Conservation (phyloP, 805 yeast genomes). For the Candida ovalis region DNA sequence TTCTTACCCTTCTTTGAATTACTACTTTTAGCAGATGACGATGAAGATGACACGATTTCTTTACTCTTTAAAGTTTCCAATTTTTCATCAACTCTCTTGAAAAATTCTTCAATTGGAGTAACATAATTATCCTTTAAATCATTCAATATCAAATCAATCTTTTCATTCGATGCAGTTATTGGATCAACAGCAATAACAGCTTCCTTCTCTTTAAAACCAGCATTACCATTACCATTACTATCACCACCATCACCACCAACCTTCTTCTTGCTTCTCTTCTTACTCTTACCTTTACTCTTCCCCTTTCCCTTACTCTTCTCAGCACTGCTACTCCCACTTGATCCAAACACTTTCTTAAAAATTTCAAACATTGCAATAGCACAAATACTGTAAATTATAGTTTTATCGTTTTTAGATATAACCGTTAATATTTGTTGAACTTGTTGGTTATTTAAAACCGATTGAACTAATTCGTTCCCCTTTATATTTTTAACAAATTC, state of each 20-base stretch:
- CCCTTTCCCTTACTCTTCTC: constrained; percentile 1
- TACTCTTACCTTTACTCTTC: constrained; percentile 10
- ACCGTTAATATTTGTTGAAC: constrained; percentile 8
- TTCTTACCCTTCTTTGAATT: background rate
- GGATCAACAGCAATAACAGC: constrained; percentile 15
- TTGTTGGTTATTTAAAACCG: constrained; percentile 4
- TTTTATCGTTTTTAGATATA: constrained; percentile 14
- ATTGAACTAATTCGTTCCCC: constrained; percentile 3
- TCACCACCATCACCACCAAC: background rate
- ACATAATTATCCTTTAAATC: constrained; percentile 18
- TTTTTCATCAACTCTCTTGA: constrained; percentile 15
- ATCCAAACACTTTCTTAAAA: constrained; percentile 3
- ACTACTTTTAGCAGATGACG: background rate
- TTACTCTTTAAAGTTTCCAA: background rate
- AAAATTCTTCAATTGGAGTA: constrained; percentile 8
- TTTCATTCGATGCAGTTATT: constrained; percentile 12
- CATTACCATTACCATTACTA: too few species aligned
- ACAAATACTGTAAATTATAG: constrained; percentile 12
- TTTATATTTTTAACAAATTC: background rate
- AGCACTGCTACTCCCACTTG: background rate
- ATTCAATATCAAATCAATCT: constrained; percentile 12
- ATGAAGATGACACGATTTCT: background rate
- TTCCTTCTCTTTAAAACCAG: too few species aligned
- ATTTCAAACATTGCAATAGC: constrained; percentile 10
- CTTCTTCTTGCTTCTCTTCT: constrained; percentile 8